Base-by-base conservation (phyloP, 2,329 filamentous ascomycete species). In the Myriosclerotinia duriaeana region DNA sequence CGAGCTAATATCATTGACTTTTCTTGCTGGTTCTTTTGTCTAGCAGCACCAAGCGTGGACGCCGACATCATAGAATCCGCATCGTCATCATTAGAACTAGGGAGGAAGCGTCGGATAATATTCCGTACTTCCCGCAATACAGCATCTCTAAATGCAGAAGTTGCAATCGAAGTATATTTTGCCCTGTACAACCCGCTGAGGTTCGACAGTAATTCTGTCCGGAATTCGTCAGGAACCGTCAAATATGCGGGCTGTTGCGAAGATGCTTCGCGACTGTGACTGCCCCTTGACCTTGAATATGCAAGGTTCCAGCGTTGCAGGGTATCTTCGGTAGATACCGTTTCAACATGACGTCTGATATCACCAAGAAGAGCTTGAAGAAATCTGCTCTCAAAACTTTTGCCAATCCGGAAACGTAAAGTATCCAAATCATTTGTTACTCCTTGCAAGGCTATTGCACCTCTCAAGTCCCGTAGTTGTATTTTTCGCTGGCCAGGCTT, bases 21-120 rank as follows among this genome's bases (percentile, higher is more conserved):
- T 71, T 98, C 93, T 74, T 96, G 91, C 72, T 92, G 90, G 22
- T 87, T 90, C 53, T 89, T 80, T 69, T 88, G 85, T 67, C 85
- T 85, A 38, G 88, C 89, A 53, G 87, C 86, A 69, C 85, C 85
- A 64, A 87, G 81, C 0, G 94, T 97, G 3, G 93, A 96, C 0
- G 88, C 84, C 1, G 93, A 93, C 78, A 94, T 88, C 80, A 94
- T 89, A 0, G 93, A 96, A 76, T 95, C 92, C 69, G 89, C 91
- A 75, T 99, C 95, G 71, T 98, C 94, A 68, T 99, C 95, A 72
- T 87, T 95, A 14, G 94, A 96, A 74, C 93, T 97, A 0, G 95
- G 95, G 50, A 99, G 82, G 34, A 94, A 90, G 66, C 88, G 87
- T 64, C 93, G 86, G 60, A 99, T 94, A 59, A 98, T 81, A 44